Evolutionary conservation across 2,329 filamentous ascomycete species (phyloP), one percentile per base, ranked within the genome.

Genomic region (Scleromitrula shiraiana): DNA sequence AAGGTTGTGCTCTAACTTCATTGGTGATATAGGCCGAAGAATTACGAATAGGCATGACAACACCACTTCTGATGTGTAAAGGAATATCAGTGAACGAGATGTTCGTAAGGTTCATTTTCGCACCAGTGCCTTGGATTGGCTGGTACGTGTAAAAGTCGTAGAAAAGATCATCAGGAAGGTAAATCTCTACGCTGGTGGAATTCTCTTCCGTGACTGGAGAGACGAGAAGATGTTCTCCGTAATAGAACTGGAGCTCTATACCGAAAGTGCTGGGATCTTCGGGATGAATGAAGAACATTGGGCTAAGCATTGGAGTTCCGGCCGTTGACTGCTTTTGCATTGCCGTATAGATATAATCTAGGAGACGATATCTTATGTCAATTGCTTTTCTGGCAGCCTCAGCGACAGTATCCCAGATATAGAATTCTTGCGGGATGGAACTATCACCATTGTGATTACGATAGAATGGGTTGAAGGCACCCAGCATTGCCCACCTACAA

Each of bases 391-490:
- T 77, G n/a, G 76, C 73, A 0, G 85, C 82, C 4, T 79, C 74
- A 2, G 75, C 74, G 1, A 88, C 85, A 1, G 74, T 75, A 3
- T 68, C 68, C 85, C 85, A 89, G 14, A 74, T 62, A 59, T 85
- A 90, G 0, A 84, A 82, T 64, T 90, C 85, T 61, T 90, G 85
- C 0, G 75, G 62, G 42, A 72, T 72, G 9, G 79, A 75, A 0
- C 71, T 73, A 1, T 84, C 67, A 3, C 68, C 69, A 59, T 88
- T 88, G 69, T 90, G 85, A 65, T 88, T 88, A 22, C 84, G 73
- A 67, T 87, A 88, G 67, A 88, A 88, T 6, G 83, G 82, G 68
- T 87, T 87, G 70, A 88, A 88, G 9, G 83, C 83, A 0, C 72
- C 76, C 1, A 86, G 70, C 59, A 83, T 78, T 80, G 85, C 84